Evolutionary conservation across 495 filamentous ascomycete species (phyloP), one percentile per base, ranked within the genome.

Genomic region (Tirmania nivea): DNA sequence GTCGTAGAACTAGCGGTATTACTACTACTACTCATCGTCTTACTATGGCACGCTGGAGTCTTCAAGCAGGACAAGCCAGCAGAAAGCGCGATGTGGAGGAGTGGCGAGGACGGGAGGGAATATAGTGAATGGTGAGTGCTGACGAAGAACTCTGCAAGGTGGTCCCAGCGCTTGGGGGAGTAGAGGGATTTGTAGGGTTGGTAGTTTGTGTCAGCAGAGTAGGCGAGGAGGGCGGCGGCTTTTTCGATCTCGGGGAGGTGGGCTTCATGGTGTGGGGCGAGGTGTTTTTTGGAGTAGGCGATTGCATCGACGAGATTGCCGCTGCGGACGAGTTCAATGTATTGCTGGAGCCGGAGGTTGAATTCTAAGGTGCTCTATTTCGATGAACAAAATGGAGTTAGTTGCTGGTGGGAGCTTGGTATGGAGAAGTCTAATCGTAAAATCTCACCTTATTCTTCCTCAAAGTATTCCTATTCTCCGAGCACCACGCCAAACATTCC

Each of bases 61-160:
- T 97, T 97, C 49, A 97, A 80, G 1, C 90, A 87, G 0, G 88
- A 94, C 19, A 97, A 74, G 19, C 90, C 90, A 1, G 90, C 86
- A 0, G 81, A 85, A 34, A 97, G 75, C 14, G 90, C 92, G 57
- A 87, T 85, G 65, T 94, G 85, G 17, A 97, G 74, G n/a, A 94
- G 73, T 2, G 92, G 92, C 11, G 78, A 74, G 7, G 78, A 69
- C 0, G 90, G 90, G 10, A 97, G 71, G n/a, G 80, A 80, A 54
- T 92, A 78, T 0, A 97, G 79, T 31, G 75, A 77, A 71, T 94
- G 84, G 68, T 95, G 84, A 10, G 87, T 93, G 54, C 77, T 70
- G 56, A 85, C 72, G 65, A 96, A 97, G 12, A 84, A 72, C n/a
- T 74, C 66, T n/a, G 90, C 79, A 6, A 97, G 79, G 60, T 71